Evolutionary conservation across 2,329 filamentous ascomycete genomes (phyloP).

Genomic region (Nannizziopsis arthrosporioides): DNA sequence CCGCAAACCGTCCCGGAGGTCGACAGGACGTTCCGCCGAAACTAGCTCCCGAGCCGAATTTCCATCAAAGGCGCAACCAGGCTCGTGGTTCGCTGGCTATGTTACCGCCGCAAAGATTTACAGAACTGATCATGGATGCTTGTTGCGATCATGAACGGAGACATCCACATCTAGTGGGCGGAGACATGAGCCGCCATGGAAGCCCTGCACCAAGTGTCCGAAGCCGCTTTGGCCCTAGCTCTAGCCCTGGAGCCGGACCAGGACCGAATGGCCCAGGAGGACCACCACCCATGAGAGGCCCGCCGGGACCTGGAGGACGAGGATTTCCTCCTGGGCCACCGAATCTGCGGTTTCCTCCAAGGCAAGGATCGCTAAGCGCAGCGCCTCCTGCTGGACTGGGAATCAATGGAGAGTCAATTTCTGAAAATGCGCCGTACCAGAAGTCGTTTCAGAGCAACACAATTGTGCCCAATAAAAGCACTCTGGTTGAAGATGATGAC

Average conservation of each 20-base stretch:
- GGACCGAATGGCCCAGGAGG: slow-evolving; percentile 24
- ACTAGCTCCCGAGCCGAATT: slow-evolving; percentile 72
- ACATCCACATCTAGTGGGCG: slow-evolving; percentile 66
- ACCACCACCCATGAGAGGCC: slow-evolving; percentile 30
- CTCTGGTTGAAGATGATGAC: slow-evolving; percentile 91
- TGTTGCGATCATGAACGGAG: slow-evolving; percentile 88
- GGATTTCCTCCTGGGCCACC: slow-evolving; percentile 29
- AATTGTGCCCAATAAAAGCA: slow-evolving; percentile 95
- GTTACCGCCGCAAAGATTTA: slow-evolving; percentile 72
- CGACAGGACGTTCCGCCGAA: slow-evolving; percentile 50
- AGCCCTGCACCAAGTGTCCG: slow-evolving; percentile 55
- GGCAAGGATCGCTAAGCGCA: slow-evolving; percentile 32
- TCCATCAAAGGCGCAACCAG: slow-evolving; percentile 95
- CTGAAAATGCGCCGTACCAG: slow-evolving; percentile 56
- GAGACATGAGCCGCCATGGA: slow-evolving; percentile 55
- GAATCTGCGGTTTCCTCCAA: slow-evolving; percentile 28
- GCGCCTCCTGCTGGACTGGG: slow-evolving; percentile 33
- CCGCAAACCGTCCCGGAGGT: slow-evolving; percentile 23
- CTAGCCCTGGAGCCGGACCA: slow-evolving; percentile 19
- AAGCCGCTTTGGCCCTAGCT: slow-evolving; percentile 42
- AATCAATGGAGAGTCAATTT: slow-evolving; percentile 49
- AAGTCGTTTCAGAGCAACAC: slow-evolving; percentile 93
- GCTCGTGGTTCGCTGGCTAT: slow-evolving; percentile 92
- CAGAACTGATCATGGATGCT: slow-evolving; percentile 87
- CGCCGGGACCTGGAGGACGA: slow-evolving; percentile 25